Evolutionary conservation across 2,329 filamentous ascomycete species (phyloP).

Genomic region (Neonectria faginata): DNA sequence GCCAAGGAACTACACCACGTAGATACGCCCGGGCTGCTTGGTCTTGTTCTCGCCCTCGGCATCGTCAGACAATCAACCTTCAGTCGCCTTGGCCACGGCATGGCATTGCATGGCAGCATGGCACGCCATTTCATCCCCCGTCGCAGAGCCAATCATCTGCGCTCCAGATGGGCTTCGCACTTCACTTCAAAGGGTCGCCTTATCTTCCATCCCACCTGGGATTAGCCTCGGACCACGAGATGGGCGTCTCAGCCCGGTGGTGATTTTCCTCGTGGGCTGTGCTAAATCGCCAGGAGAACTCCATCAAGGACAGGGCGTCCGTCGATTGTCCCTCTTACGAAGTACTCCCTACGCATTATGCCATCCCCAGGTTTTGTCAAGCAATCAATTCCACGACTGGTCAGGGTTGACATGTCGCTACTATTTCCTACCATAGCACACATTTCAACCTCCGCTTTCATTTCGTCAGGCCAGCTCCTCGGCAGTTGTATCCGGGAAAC

Average conservation of each 20-base stretch:
- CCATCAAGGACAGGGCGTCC: background rate
- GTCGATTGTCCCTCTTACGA: background rate
- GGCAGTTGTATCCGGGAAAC: background rate
- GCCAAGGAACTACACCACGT: background rate
- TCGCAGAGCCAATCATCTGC: constrained; percentile 33
- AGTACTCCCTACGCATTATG: background rate
- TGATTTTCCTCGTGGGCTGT: constrained; percentile 17
- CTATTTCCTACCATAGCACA: background rate
- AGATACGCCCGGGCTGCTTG: background rate
- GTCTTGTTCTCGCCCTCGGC: background rate
- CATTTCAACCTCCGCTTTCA: background rate
- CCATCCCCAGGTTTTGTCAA: background rate
- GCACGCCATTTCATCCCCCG: constrained; percentile 35
- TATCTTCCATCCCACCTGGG: constrained; percentile 45
- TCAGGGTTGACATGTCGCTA: background rate
- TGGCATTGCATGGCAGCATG: background rate
- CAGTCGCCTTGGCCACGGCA: constrained; percentile 7
- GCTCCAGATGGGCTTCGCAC: constrained; percentile 33
- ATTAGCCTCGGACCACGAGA: constrained; percentile 38
- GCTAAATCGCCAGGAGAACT: constrained; percentile 17
- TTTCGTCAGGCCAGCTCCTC: background rate
- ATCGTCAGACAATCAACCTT: background rate
- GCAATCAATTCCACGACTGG: background rate
- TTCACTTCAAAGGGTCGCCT: constrained; percentile 30
- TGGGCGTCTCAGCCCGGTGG: constrained; percentile 14